phyloP scores from a whole-genome alignment of 805 yeast species.

The Monosporozyma aquatica region DNA sequence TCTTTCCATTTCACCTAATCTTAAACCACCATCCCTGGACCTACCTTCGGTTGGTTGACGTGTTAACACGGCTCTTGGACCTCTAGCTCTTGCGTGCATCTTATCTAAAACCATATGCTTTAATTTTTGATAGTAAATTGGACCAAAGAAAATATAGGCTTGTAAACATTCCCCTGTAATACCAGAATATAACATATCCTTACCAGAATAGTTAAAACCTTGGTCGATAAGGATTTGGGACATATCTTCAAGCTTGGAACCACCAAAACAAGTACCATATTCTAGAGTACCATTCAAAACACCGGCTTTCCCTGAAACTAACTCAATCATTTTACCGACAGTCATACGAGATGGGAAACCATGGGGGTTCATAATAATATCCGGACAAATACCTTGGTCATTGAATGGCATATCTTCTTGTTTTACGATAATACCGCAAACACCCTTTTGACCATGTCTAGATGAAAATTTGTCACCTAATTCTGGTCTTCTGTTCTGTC shows the following conservation, averaged over 20 bases:
- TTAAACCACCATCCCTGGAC: slow-evolving; percentile 96
- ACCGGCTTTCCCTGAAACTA: slow-evolving; percentile 96
- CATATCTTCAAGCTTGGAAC: slow-evolving; percentile 94
- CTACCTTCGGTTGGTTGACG: slow-evolving; percentile 99
- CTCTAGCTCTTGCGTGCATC: slow-evolving; percentile 99
- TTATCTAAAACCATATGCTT: slow-evolving; percentile 98
- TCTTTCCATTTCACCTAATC: slow-evolving; percentile 99
- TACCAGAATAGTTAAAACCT: slow-evolving; percentile 92
- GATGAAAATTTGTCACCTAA: slow-evolving; percentile 95
- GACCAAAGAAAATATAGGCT: slow-evolving; percentile 97
- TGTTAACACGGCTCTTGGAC: slow-evolving; percentile 95
- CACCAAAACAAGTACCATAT: slow-evolving; percentile 98
- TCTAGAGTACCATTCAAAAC: slow-evolving; percentile 84
- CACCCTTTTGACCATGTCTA: slow-evolving; percentile 98
- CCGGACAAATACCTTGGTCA: slow-evolving; percentile 87
- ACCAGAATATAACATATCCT: slow-evolving; percentile 95
- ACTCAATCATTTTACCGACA: slow-evolving; percentile 95
- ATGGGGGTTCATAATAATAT: slow-evolving; percentile 97
- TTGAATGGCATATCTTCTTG: slow-evolving; percentile 96
- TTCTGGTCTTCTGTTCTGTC: slow-evolving; percentile 97
- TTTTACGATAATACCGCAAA: slow-evolving; percentile 94
- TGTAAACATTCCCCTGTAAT: slow-evolving; percentile 95
- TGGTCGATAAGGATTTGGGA: slow-evolving; percentile 78
- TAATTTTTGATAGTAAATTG: slow-evolving; percentile 93
- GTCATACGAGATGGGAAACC: slow-evolving; percentile 99